These are phyloP conservation scores for Neofusicoccum cordaticola DNA, from an alignment of 2,329 filamentous ascomycete species.

Conservation along the genomic window DNA sequence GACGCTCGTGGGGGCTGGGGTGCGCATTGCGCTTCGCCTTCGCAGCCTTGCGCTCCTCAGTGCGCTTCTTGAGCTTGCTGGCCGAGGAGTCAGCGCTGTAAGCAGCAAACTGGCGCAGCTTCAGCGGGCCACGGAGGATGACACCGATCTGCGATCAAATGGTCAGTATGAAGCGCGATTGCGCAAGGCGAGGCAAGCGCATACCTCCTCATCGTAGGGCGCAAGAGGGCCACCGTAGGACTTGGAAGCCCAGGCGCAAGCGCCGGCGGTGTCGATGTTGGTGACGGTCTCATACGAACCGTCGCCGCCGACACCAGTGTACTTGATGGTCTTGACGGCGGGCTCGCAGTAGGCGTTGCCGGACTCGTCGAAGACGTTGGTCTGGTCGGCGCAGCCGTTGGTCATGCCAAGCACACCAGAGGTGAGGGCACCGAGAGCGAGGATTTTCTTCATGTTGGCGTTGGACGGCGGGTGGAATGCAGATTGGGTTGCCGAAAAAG, in stretches of 20 bases:
- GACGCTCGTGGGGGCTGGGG: conserved; percentile 23
- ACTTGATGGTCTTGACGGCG: conserved; percentile 64
- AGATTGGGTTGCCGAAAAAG: not conserved
- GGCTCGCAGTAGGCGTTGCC: conserved; percentile 63
- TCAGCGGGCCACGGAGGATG: conserved; percentile 68
- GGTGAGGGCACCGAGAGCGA: conserved; percentile 8
- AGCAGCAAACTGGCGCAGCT: conserved; percentile 65
- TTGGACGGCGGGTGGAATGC: not conserved
- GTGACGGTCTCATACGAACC: conserved; percentile 66
- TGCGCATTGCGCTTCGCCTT: conserved; percentile 23
- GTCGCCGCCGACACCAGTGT: conserved; percentile 57
- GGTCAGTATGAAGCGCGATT: not conserved
- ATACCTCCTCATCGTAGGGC: conserved; percentile 69
- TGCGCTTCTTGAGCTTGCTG: conserved; percentile 16
- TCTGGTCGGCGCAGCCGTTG: conserved; percentile 8
- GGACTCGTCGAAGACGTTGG: conserved; percentile 9
- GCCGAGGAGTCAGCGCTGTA: conserved; percentile 54
- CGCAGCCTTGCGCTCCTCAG: conserved; percentile 31
- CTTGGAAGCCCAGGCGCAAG: conserved; percentile 54
- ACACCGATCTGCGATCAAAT: conserved; percentile 59
- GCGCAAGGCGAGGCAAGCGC: conserved; percentile 26
- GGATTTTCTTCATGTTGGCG: conserved; percentile 5
- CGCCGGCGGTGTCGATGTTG: conserved; percentile 56
- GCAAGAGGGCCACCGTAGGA: conserved; percentile 60
- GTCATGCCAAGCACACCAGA: not conserved